phyloP scores from a whole-genome alignment of 164 flowering plant species.

The Euptelea pleiosperma region DNA sequence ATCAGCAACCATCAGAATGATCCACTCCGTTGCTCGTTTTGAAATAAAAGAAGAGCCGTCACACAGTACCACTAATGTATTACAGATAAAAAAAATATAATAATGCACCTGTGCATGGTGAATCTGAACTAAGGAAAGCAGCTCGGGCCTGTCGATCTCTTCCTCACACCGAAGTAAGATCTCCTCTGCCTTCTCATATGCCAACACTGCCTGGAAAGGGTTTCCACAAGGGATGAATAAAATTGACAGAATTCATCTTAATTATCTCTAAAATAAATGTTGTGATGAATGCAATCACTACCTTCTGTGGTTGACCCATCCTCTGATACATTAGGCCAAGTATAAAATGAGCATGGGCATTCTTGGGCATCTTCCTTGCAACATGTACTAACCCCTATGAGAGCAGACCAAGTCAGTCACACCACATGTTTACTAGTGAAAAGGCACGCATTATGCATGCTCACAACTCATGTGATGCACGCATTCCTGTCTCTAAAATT shows the following conservation, averaged over 20 bases:
- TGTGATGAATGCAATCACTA: slow-evolving; percentile 21
- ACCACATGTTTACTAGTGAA: not conserved
- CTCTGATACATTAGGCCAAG: slow-evolving; percentile 94
- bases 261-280: not conserved
- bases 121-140: slow-evolving; percentile 76
- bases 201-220: slow-evolving; percentile 55
- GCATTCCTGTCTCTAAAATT: not conserved
- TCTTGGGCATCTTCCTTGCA: slow-evolving; percentile 90
- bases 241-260: not conserved
- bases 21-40: slow-evolving; percentile 4
- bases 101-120: slow-evolving; percentile 90
- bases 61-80: too few relatives aligned
- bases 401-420: slow-evolving; percentile 7
- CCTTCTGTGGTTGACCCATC: slow-evolving; percentile 87
- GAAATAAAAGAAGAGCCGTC: slow-evolving; percentile 6
- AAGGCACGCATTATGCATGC: not conserved
- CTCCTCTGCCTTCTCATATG: slow-evolving; percentile 87
- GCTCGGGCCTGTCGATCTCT: slow-evolving; percentile 81
- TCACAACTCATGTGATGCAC: not conserved
- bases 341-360: slow-evolving; percentile 91
- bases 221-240: not conserved
- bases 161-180: slow-evolving; percentile 65
- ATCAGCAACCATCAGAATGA: slow-evolving; percentile 11
- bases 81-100: slow-evolving; percentile 6
- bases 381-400: slow-evolving; percentile 83